Evolutionary conservation across 371 early-diverging fungal genomes (phyloP), one percentile per base, ranked within the genome.

Genomic region (Circinella minor): DNA sequence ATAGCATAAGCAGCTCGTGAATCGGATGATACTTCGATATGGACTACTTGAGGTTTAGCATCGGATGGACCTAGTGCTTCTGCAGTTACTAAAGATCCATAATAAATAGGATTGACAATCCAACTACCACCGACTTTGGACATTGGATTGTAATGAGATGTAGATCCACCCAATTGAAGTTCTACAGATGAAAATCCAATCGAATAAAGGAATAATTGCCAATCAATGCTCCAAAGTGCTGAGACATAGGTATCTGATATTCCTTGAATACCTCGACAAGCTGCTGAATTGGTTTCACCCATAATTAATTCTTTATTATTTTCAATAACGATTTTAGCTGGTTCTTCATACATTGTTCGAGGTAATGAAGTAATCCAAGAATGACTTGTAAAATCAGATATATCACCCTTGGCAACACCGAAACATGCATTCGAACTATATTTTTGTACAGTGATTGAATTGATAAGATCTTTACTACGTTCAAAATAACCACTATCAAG

Each of bases 241-340:
- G 70, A 70, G 0, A 64, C 65, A 37, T 34, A 70, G 8, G 70
- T 70, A 48, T 70, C 70, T 15, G 64, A 64, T 17, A 70, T 64
- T 11, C 65, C 65, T 15, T 55, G 47, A 17, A 70, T 54, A 65
- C 70, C 70, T 3, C 70, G 64, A 64, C 70, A 70, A 4, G 70
- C 70, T 6, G 70, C 70, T 5, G 70, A 63, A n/a, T 70, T 70
- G 17, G 70, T 70, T 63, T 70, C 70, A 15, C 70, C 70, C 70
- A 70, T 70, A 36, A 70, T 65, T 15, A 70, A 34, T 39, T 57
- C 36, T 38, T 70, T 70, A 20, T 65, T 65, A 11, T 47, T 34
- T 4, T 11, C 39, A 5, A 48, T 64, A 9, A 59, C 38, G 14
- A 34, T 17, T n/a, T 57, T 36, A 2, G 59, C 65, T 3, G 64